Conservation (phyloP, 805 yeast genomes). For the Yamadazyma sp. region DNA sequence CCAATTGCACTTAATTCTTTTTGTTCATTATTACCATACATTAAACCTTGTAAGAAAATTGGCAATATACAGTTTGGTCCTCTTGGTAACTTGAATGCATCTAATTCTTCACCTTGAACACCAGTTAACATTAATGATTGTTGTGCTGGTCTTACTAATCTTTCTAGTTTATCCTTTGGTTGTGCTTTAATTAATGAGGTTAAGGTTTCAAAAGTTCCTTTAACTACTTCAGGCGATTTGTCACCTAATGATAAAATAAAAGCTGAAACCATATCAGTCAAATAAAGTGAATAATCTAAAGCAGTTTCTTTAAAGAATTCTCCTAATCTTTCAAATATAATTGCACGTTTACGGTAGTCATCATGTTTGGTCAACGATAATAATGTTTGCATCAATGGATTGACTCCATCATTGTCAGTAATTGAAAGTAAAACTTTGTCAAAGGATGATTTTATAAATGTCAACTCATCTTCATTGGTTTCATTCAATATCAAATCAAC, state of each 20-base stretch:
- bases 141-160: constrained; percentile 74
- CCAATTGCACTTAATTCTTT: constrained; percentile 86
- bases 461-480: constrained; percentile 36
- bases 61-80: constrained; percentile 90
- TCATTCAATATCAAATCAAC: constrained; percentile 53
- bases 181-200: constrained; percentile 65
- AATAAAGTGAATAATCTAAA: constrained; percentile 70
- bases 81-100: constrained; percentile 72
- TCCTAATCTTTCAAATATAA: constrained; percentile 64
- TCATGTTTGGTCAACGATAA: constrained; percentile 76
- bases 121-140: constrained; percentile 69
- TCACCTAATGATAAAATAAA: constrained; percentile 75
- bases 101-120: constrained; percentile 58
- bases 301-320: constrained; percentile 63
- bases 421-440: constrained; percentile 72
- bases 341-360: constrained; percentile 58
- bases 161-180: constrained; percentile 73
- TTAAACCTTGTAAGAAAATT: constrained; percentile 87
- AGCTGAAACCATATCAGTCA: constrained; percentile 69
- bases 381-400: constrained; percentile 79
- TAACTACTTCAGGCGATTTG: constrained; percentile 56
- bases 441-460: constrained; percentile 52
- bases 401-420: constrained; percentile 73
- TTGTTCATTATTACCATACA: constrained; percentile 85
- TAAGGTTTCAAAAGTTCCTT: constrained; percentile 63